A percentile compares a stretch with the other conserved stretches of the same genome.
Conservation (phyloP, 805 yeast species). For the Kodamaea sagamina region DNA sequence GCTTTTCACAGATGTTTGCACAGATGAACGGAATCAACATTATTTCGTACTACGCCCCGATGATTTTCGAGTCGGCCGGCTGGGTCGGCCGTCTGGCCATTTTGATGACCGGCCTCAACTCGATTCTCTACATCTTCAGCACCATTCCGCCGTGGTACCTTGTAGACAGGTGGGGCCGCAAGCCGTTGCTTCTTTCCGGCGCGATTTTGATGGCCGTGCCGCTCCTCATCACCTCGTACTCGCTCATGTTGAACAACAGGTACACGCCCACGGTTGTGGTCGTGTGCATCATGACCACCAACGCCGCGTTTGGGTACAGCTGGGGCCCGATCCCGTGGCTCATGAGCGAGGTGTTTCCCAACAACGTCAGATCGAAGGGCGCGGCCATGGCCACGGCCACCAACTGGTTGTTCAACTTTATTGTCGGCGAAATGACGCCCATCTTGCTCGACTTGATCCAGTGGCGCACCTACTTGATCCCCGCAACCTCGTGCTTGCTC, state of each 20-base stretch:
- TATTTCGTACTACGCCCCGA: slow-evolving; percentile 88
- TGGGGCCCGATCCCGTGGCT: slow-evolving; percentile 97
- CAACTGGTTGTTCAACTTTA: slow-evolving; percentile 89
- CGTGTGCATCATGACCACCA: slow-evolving; percentile 71
- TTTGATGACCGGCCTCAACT: slow-evolving; percentile 80
- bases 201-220: slow-evolving; percentile 78
- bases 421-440: slow-evolving; percentile 92
- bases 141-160: slow-evolving; percentile 91
- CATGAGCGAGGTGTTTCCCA: slow-evolving; percentile 84
- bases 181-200: slow-evolving; percentile 79
- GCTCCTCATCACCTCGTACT: slow-evolving; percentile 62
- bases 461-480: slow-evolving; percentile 82
- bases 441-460: slow-evolving; percentile 71
- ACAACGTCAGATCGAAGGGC: slow-evolving; percentile 82
- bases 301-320: slow-evolving; percentile 82
- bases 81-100: slow-evolving; percentile 89
- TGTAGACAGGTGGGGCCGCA: slow-evolving; percentile 90
- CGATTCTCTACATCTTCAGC: slow-evolving; percentile 45
- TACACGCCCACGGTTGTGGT: slow-evolving; percentile 74
- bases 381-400: slow-evolving; percentile 89
- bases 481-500: slow-evolving; percentile 72
- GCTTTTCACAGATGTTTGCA: slow-evolving; percentile 90
- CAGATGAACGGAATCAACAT: slow-evolving; percentile 93
- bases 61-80: slow-evolving; percentile 93
- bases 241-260: slow-evolving; percentile 33